These are phyloP conservation scores for Vaccinium myrtillus DNA, from an alignment of 148 eudicot genomes.

Conservation along the genomic window DNA sequence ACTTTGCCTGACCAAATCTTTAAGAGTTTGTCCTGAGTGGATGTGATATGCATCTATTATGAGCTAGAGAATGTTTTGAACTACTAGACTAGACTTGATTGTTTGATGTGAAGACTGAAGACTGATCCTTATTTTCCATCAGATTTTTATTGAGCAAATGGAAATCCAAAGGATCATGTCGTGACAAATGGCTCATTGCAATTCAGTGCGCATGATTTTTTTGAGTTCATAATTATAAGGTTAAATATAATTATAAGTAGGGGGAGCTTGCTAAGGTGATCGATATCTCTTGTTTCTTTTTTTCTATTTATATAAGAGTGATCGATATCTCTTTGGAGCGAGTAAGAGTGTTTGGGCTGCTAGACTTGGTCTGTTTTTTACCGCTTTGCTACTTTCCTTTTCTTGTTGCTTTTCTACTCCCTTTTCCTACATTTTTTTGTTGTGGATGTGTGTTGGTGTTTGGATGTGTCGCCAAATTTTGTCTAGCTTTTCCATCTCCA, in stretches of 20 bases:
- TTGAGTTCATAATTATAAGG: background rate
- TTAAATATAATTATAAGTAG: background rate
- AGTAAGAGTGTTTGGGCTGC: background rate
- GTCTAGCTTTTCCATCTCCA: background rate
- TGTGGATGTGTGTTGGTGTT: background rate
- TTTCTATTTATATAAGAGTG: background rate
- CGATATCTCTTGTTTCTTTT: background rate
- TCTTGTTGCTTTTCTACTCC: background rate
- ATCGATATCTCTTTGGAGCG: background rate
- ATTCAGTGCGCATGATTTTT: background rate
- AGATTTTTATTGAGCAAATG: background rate
- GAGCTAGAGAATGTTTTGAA: background rate
- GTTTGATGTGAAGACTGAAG: background rate
- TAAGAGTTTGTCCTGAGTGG: background rate
- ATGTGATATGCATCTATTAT: background rate
- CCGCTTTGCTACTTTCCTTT: background rate
- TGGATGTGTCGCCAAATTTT: background rate
- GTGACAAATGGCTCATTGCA: background rate
- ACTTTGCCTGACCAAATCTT: background rate
- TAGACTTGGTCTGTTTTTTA: background rate
- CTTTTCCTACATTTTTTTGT: background rate
- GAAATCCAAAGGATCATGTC: conserved; percentile 3
- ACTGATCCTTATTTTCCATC: background rate
- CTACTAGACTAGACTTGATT: background rate
- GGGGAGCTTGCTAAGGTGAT: background rate